Percentiles rank a stretch among this genome's conserved stretches.
These are phyloP conservation scores for Microascus cirrosus DNA, from an alignment of 2,329 filamentous ascomycete genomes.

Conservation along the genomic window DNA sequence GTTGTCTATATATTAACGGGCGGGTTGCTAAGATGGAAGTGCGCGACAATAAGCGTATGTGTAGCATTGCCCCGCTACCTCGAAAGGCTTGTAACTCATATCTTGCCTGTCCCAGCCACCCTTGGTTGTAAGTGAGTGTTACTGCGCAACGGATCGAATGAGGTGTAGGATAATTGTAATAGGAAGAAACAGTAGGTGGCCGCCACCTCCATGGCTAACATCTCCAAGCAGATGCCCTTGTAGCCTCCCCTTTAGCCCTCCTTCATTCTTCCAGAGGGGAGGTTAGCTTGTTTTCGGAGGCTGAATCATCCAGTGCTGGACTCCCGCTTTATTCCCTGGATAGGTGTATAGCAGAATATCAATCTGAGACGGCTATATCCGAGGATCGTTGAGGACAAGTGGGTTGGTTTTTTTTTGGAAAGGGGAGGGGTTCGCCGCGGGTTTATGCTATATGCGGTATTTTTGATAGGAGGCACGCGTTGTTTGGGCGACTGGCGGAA, in stretches of 20 bases:
- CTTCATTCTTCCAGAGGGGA: not conserved
- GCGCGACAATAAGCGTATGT: too few relatives aligned
- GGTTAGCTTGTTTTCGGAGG: not conserved
- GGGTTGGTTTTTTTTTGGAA: too few relatives aligned
- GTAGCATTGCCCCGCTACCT: too few relatives aligned
- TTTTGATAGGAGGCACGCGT: not conserved
- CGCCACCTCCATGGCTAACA: not conserved
- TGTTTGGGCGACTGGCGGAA: not conserved
- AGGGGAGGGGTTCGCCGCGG: too few relatives aligned
- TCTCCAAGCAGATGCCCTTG: not conserved
- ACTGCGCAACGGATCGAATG: not conserved
- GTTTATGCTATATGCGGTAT: too few relatives aligned
- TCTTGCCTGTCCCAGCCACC: not conserved
- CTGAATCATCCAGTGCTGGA: not conserved
- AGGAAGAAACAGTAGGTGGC: not conserved
- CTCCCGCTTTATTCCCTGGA: not conserved
- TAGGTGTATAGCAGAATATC: not conserved
- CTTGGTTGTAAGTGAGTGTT: not conserved
- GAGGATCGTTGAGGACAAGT: not conserved
- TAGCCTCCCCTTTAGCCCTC: slow-evolving; percentile 22
- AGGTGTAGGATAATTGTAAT: not conserved
- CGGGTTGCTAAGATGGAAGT: slow-evolving; percentile 5
- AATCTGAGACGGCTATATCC: not conserved
- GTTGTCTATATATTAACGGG: slow-evolving; percentile 54
- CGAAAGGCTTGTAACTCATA: too few relatives aligned